Conservation (phyloP, 768 basidiomycete species). For the Asterophora lycoperdoides region DNA sequence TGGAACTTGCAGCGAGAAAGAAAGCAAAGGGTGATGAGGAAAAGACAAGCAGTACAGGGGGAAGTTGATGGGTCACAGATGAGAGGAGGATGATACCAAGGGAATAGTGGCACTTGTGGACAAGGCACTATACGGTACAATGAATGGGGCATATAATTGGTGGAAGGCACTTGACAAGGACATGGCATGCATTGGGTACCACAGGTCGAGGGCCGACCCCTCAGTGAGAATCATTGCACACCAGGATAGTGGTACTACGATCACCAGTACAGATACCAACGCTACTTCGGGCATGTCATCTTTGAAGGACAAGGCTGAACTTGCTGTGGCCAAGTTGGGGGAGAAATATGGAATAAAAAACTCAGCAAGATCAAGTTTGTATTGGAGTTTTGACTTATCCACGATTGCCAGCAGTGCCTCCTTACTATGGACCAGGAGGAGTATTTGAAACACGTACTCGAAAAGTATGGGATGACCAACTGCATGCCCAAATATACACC, state of each 20-base stretch:
- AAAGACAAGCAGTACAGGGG: too few relatives aligned
- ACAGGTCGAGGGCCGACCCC: conserved; percentile 15
- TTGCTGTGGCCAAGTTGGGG: neutral
- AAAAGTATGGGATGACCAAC: neutral
- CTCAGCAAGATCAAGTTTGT: conserved; percentile 2
- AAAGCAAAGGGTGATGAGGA: too few relatives aligned
- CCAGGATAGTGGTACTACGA: conserved; percentile 9
- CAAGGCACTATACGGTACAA: neutral
- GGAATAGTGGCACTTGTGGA: conserved; percentile 5
- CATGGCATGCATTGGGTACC: conserved; percentile 10
- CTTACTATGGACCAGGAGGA: neutral
- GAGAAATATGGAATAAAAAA: conserved; percentile 3
- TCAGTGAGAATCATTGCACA: conserved; percentile 2
- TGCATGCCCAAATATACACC: too few relatives aligned
- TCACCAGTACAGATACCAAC: conserved; percentile 8
- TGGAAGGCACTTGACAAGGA: neutral
- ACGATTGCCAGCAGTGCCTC: neutral
- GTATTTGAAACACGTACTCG: conserved; percentile 3
- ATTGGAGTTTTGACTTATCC: neutral
- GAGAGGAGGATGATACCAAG: conserved; percentile 9
- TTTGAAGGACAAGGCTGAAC: neutral
- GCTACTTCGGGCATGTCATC: neutral
- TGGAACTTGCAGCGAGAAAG: too few relatives aligned
- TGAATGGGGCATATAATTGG: conserved; percentile 7
- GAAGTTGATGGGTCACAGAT: too few relatives aligned